A percentile compares a stretch with the other conserved stretches of the same genome.
phyloP scores from a whole-genome alignment of 371 early-diverging fungal species.

The Antonospora locustae region DNA sequence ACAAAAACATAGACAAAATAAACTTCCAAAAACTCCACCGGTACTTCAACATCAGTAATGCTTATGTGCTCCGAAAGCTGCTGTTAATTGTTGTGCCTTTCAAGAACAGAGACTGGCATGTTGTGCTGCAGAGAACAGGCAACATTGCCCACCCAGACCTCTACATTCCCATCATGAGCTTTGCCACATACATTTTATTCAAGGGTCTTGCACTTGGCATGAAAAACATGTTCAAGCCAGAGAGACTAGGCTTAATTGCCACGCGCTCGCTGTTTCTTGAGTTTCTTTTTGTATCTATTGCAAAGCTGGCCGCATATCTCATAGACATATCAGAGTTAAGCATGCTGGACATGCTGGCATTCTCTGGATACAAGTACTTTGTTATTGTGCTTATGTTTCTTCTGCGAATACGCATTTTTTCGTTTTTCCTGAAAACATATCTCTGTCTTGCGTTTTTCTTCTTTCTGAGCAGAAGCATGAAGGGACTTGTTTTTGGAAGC shows the following conservation, averaged over 20 bases:
- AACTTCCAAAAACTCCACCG: constrained; percentile 68
- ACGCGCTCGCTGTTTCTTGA: constrained; percentile 68
- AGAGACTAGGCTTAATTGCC: constrained; percentile 68
- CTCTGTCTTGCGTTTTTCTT: constrained; percentile 40
- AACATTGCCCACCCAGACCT: constrained; percentile 85
- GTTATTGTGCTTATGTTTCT: constrained; percentile 23
- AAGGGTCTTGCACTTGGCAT: constrained; percentile 65
- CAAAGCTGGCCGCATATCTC: constrained; percentile 71
- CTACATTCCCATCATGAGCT: constrained; percentile 84
- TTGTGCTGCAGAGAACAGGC: constrained; percentile 59
- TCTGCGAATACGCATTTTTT: constrained; percentile 7
- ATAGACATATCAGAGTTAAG: constrained; percentile 68
- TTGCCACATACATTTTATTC: constrained; percentile 76
- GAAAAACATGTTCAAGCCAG: constrained; percentile 67
- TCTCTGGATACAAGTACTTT: constrained; percentile 86
- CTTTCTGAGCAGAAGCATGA: constrained; percentile 46
- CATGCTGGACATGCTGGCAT: constrained; percentile 70
- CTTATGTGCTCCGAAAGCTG: constrained; percentile 73
- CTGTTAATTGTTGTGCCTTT: constrained; percentile 77
- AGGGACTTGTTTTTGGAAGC: constrained; percentile 26
- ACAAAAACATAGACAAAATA: constrained; percentile 67
- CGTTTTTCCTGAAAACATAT: constrained; percentile 16
- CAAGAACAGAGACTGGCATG: constrained; percentile 59
- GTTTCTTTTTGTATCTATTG: constrained; percentile 63
- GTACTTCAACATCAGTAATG: constrained; percentile 85